Evolutionary conservation across 768 basidiomycete species (phyloP).

Genomic region (Podaxis sp.): DNA sequence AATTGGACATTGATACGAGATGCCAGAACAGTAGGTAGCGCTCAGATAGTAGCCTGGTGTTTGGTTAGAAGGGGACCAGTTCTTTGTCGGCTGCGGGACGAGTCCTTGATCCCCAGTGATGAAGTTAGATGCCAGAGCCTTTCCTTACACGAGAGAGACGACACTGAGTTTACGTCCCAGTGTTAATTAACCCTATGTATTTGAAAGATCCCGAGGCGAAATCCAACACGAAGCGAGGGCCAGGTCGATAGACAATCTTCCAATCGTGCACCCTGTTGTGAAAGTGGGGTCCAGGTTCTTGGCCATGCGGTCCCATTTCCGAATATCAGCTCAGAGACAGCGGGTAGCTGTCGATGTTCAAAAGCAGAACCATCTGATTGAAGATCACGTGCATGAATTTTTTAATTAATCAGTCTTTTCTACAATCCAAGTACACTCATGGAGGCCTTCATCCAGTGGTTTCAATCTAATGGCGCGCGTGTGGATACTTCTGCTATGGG

Average conservation of each 20-base stretch:
- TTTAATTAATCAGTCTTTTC: not conserved
- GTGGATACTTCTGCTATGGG: slow-evolving; percentile 46
- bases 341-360: not conserved
- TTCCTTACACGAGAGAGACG: not conserved
- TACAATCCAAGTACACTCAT: not conserved
- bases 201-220: not conserved
- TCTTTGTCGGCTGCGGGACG: not conserved
- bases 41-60: not conserved
- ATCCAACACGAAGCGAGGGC: not conserved
- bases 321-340: not conserved
- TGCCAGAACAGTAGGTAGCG: not conserved
- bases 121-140: not conserved
- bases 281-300: not conserved
- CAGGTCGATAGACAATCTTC: not conserved
- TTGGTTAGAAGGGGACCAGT: not conserved
- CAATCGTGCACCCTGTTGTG: not conserved
- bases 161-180: not conserved
- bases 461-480: slow-evolving; percentile 42
- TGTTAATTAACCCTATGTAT: not conserved
- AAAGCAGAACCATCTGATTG: not conserved
- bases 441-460: slow-evolving; percentile 52
- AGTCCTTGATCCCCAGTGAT: not conserved
- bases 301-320: not conserved
- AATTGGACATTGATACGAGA: not conserved
- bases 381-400: not conserved